Base-by-base conservation (phyloP, 768 basidiomycete species). In the Naematelia aurantialba region DNA sequence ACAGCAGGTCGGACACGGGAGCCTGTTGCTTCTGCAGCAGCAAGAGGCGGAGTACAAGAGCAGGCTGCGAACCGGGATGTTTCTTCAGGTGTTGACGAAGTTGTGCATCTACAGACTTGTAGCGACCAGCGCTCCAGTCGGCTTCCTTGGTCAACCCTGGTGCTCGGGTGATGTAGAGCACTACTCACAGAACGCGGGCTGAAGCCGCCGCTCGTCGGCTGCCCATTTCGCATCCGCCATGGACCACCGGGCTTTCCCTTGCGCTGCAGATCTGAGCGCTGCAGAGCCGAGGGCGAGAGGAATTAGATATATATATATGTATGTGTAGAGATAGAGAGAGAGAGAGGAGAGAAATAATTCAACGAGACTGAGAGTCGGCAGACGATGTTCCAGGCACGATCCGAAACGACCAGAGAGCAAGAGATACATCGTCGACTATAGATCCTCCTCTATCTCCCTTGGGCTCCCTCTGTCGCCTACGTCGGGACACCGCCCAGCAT, bases 31-130 rank as follows among this genome's bases (percentile, higher is more conserved):
- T 59, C 42, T 68, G 52, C 4, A 61, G 52, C 17, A 73, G 56
- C 24, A 53, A 60, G 44, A 66, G 53, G 14, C 66, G 61, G 14
- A 73, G 58, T 27, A 67, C 58, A 1, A 70, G 55, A 5, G 62
- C 72, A 29, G 69, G 69, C 45, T 70, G 69, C 12, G 72, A 73
- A 51, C 60, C 59, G 10, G 69, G 67, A 25, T 57, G 50, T 61
- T 73, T 73, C 63, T 70, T 73, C 4, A 70, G 61, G 31, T 58
- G 58, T 39, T 63, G 58, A 22, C 45, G 49, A 13, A 70, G 44
- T 3, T 59, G 47, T 4, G 69, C 54, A 24, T 56, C 30, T n/a
- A 69, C 72, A 2, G 48, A 47, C 22, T 68, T 61, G 34, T 60
- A 52, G 5, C 60, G 55, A 21, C 52, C 47, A 1, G 46, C 29